phyloP scores from a whole-genome alignment of 1,284 basidiomycete species.

The Microbotryum intermedium region DNA sequence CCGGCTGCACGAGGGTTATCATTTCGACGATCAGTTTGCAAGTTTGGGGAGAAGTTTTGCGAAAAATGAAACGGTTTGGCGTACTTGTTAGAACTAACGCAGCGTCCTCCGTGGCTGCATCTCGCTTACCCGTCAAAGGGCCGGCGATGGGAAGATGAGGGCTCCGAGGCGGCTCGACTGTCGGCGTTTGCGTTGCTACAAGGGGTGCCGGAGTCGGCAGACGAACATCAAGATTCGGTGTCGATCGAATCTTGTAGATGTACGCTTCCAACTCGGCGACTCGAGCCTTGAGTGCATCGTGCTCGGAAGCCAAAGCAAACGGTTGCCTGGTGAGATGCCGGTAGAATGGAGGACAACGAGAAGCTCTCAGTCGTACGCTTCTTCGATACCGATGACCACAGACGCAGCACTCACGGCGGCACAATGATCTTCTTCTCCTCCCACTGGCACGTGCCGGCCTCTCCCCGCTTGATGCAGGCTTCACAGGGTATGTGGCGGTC shows the following conservation, averaged over 20 bases:
- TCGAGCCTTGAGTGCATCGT: slow-evolving; percentile 45
- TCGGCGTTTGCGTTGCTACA: neutral
- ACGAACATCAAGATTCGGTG: neutral
- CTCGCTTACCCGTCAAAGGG: neutral
- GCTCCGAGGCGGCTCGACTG: no score
- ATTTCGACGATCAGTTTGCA: neutral
- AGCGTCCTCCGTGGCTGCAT: slow-evolving; percentile 18
- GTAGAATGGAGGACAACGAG: no score
- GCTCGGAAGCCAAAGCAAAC: slow-evolving; percentile 50
- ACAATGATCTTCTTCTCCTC: slow-evolving; percentile 7
- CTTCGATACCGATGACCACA: neutral
- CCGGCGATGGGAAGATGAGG: neutral
- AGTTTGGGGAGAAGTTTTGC: neutral
- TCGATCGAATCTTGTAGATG: slow-evolving; percentile 2
- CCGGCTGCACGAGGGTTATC: neutral
- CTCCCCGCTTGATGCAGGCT: slow-evolving; percentile 50
- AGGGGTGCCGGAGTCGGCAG: neutral
- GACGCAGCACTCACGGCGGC: neutral
- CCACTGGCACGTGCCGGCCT: slow-evolving; percentile 50
- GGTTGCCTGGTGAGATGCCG: slow-evolving; percentile 45
- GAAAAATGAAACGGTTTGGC: no score
- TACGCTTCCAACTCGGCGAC: slow-evolving; percentile 26
- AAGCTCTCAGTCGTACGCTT: neutral
- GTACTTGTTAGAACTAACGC: slow-evolving; percentile 10
- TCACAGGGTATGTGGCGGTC: slow-evolving; percentile 54